Conservation (phyloP, 495 filamentous ascomycete genomes). For the Lophium mytilinum region DNA sequence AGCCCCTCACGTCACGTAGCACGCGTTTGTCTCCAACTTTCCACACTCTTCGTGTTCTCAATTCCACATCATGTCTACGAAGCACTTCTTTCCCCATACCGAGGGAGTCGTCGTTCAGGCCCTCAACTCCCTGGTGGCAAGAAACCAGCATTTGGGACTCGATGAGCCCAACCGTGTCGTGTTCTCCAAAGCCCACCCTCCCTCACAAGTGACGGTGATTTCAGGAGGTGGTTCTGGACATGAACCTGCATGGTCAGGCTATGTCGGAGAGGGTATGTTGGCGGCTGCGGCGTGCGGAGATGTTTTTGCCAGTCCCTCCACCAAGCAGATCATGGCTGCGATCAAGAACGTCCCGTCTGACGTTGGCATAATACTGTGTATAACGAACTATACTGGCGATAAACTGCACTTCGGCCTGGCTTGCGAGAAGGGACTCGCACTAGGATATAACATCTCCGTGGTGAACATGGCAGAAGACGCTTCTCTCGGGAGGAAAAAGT, state of each 20-base stretch:
- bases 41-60: too few species aligned
- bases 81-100: conserved; percentile 33
- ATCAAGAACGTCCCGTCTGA: conserved; percentile 49
- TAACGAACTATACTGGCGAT: conserved; percentile 61
- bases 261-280: conserved; percentile 53
- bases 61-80: conserved; percentile 27
- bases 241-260: conserved; percentile 57
- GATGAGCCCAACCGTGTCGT: conserved; percentile 51
- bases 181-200: conserved; percentile 44
- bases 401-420: conserved; percentile 58
- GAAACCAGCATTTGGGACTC: conserved; percentile 49
- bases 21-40: too few species aligned
- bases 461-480: conserved; percentile 56
- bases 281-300: conserved; percentile 52
- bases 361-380: conserved; percentile 51
- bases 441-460: conserved; percentile 46
- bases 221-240: conserved; percentile 55
- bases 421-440: conserved; percentile 51
- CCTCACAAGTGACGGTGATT: conserved; percentile 48
- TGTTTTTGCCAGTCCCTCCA: conserved; percentile 54
- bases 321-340: conserved; percentile 53
- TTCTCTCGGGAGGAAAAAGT: conserved; percentile 48
- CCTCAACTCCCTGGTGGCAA: conserved; percentile 47
- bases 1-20: too few species aligned
- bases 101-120: conserved; percentile 45